A percentile compares a stretch with the other conserved stretches of the same genome.
Evolutionary conservation across 257 asterid species (phyloP).

Genomic region (Solanum habrochaites): DNA sequence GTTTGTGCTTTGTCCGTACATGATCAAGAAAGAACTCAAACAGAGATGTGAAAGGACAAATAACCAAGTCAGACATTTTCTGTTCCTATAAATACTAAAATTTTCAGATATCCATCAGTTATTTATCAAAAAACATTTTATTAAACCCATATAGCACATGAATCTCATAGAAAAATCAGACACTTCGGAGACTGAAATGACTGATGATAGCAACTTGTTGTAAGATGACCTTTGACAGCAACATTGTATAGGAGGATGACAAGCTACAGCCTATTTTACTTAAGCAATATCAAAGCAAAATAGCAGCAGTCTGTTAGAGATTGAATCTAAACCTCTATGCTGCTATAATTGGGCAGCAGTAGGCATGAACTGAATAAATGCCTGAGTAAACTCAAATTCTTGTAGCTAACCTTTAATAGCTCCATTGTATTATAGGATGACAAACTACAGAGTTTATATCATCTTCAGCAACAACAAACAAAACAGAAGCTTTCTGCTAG

Average conservation of each 20-base stretch:
- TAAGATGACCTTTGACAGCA: neutral
- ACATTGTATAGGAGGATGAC: neutral
- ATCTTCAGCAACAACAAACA: neutral
- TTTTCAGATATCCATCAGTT: neutral
- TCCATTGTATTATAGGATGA: neutral
- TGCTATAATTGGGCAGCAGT: neutral
- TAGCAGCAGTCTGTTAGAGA: neutral
- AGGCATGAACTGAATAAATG: neutral
- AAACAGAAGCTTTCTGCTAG: neutral
- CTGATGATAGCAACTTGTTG: neutral
- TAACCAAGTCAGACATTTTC: neutral
- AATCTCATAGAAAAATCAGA: neutral
- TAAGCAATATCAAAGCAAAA: neutral
- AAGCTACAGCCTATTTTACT: neutral
- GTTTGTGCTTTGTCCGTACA: neutral
- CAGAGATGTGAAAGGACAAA: neutral
- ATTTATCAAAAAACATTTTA: neutral
- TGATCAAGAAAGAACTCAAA: neutral
- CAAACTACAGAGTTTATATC: neutral
- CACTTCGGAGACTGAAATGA: neutral
- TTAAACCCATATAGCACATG: neutral
- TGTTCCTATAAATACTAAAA: neutral
- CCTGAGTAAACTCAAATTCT: neutral
- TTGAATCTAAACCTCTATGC: neutral
- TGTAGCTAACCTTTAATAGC: neutral